Evolutionary conservation across 306 rosid species (phyloP).

Genomic region (Vigna unguiculata): DNA sequence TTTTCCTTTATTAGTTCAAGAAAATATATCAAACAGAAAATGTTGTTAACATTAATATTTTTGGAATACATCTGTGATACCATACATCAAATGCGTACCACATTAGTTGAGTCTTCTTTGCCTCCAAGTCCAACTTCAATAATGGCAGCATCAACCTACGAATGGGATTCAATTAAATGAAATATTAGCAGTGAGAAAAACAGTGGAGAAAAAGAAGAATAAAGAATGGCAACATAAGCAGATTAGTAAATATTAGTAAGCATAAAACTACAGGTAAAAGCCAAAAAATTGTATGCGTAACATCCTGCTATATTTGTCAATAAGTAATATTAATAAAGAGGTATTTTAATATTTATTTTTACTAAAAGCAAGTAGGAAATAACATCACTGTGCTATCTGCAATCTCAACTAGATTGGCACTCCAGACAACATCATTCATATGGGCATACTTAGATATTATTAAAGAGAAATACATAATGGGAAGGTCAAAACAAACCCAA

Average conservation of each 20-base stretch:
- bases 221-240: slow-evolving; percentile 11
- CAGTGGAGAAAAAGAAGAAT: slow-evolving; percentile 4
- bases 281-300: background rate
- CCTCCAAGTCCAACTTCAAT: slow-evolving; percentile 88
- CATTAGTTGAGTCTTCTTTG: slow-evolving; percentile 69
- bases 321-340: no score
- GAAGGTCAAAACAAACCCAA: no score
- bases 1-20: slow-evolving; percentile 19
- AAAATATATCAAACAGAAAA: slow-evolving; percentile 1
- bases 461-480: no score
- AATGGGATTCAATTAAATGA: slow-evolving; percentile 30
- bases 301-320: background rate
- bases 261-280: slow-evolving; percentile 23
- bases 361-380: no score
- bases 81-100: slow-evolving; percentile 58
- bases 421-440: no score
- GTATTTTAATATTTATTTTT: no score
- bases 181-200: slow-evolving; percentile 25
- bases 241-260: slow-evolving; percentile 32
- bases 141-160: slow-evolving; percentile 77
- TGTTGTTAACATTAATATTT: slow-evolving; percentile 14
- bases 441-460: no score
- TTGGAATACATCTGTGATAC: slow-evolving; percentile 30
- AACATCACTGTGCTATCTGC: no score
- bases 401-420: no score